Evolutionary conservation across 2,329 filamentous ascomycete genomes (phyloP), one percentile per base, ranked within the genome.

Genomic region (Aspergillus persii): DNA sequence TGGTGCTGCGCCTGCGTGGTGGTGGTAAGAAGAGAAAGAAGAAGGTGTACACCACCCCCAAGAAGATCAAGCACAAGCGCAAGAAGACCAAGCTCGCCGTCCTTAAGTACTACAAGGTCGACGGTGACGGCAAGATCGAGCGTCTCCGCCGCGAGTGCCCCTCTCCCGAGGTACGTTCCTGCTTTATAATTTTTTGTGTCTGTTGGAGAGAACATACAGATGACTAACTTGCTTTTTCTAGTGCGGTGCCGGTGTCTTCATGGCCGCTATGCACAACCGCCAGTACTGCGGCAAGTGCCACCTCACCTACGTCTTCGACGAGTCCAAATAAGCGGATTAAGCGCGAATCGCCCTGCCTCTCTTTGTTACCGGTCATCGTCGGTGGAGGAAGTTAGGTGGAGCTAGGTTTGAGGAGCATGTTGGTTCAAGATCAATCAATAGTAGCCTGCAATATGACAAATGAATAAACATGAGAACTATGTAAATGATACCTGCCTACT

Each of bases 1-100:
- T 98, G 74, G 95, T 99, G 75, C 89, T 99, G 74, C 92, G 95
- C 79, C 92, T 99, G 65, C 95, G 94, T 87, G 95, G 95, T 87
- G 95, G 94, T 82, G 93, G 83, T 79, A 99, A 99, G 92, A 97
- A 98, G 91, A 89, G 96, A 83, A 99, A 99, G 92, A 96, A 96
- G 92, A 99, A 99, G 93, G 95, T 99, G 74, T 99, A 99, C 91
- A 98, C 92, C 80, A 99, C 95, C 77, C 95, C 95, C 81, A 99
- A 99, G 93, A 99, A 99, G 92, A 99, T 99, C 90, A 99, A 99
- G 95, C 95, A 99, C 90, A 99, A 99, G 93, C 90, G 92, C 86
- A 99, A 98, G 92, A 99, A 99, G 94, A 96, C 91, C 89, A 99
- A 99, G 90, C 86, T 99, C 81, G 95, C 95, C 77, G 94, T 99